phyloP scores from a whole-genome alignment of 805 yeast genomes.

The Sugiyamaella floridensis region DNA sequence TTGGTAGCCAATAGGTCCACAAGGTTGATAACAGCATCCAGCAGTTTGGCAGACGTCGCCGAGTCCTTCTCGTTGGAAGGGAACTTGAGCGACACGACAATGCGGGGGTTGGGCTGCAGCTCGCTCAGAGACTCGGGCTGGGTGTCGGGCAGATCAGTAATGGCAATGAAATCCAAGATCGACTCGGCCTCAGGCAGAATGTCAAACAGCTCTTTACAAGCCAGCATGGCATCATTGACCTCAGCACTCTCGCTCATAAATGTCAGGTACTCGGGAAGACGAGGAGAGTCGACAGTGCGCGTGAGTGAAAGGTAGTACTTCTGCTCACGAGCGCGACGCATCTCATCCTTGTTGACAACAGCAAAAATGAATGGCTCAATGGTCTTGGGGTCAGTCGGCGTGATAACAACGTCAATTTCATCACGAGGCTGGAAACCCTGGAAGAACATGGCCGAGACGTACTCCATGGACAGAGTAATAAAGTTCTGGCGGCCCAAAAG shows the following conservation, averaged over 20 bases:
- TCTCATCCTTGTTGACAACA: slow-evolving; percentile 73
- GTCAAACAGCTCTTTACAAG: slow-evolving; percentile 37
- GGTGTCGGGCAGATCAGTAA: slow-evolving; percentile 77
- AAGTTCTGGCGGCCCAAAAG: slow-evolving; percentile 77
- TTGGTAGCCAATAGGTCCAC: slow-evolving; percentile 54
- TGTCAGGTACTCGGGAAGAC: slow-evolving; percentile 67
- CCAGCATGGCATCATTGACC: slow-evolving; percentile 58
- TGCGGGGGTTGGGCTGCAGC: slow-evolving; percentile 42
- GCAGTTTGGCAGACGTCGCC: slow-evolving; percentile 41
- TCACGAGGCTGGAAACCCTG: slow-evolving; percentile 42
- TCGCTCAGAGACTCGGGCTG: slow-evolving; percentile 60
- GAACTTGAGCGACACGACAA: slow-evolving; percentile 48
- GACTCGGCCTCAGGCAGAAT: slow-evolving; percentile 40
- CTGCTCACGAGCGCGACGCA: slow-evolving; percentile 68
- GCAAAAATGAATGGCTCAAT: slow-evolving; percentile 74
- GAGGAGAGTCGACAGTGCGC: slow-evolving; percentile 65
- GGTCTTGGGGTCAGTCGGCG: slow-evolving; percentile 45
- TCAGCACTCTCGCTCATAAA: slow-evolving; percentile 88
- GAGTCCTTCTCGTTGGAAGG: slow-evolving; percentile 46
- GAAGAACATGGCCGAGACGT: slow-evolving; percentile 49
- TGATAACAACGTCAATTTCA: slow-evolving; percentile 54
- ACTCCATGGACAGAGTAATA: slow-evolving; percentile 60
- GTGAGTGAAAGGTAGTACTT: slow-evolving; percentile 82
- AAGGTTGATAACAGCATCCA: slow-evolving; percentile 50
- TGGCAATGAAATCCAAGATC: slow-evolving; percentile 58